Evolutionary conservation across 2,329 filamentous ascomycete genomes (phyloP).

Genomic region (Fusarium paranaense): DNA sequence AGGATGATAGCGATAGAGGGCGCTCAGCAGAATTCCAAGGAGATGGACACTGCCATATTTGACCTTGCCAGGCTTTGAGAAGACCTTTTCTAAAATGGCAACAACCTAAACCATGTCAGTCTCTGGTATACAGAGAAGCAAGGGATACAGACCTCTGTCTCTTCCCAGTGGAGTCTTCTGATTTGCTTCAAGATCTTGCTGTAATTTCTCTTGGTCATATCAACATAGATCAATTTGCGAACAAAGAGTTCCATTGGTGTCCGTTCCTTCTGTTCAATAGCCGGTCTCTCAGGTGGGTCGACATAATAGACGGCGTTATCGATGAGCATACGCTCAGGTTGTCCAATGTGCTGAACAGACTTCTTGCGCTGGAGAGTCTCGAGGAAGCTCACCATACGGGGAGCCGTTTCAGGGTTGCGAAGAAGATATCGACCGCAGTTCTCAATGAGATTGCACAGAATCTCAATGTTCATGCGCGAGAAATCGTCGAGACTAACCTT

Average conservation of each 20-base stretch:
- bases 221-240: slow-evolving; percentile 90
- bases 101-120: slow-evolving; percentile 66
- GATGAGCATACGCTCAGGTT: slow-evolving; percentile 97
- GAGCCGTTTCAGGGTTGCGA: slow-evolving; percentile 90
- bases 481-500: slow-evolving; percentile 98
- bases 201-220: slow-evolving; percentile 94
- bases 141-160: slow-evolving; percentile 72
- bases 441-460: slow-evolving; percentile 94
- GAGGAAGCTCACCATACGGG: slow-evolving; percentile 92
- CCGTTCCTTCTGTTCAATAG: slow-evolving; percentile 96
- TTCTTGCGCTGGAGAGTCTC: slow-evolving; percentile 98
- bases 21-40: slow-evolving; percentile 87
- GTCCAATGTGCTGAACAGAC: slow-evolving; percentile 91
- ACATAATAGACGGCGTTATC: slow-evolving; percentile 99
- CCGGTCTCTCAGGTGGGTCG: slow-evolving; percentile 91
- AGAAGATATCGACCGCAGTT: slow-evolving; percentile 96
- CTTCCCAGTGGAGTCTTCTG: slow-evolving; percentile 97
- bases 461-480: slow-evolving; percentile 98
- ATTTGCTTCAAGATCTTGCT: slow-evolving; percentile 95
- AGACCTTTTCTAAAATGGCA: slow-evolving; percentile 85
- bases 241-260: slow-evolving; percentile 94
- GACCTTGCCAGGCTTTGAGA: slow-evolving; percentile 95
- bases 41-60: slow-evolving; percentile 98
- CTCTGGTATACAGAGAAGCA: background rate
- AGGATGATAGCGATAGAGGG: slow-evolving; percentile 91